These are phyloP conservation scores for Colletotrichum sp. DNA, from an alignment of 2,329 filamentous ascomycete species.

Conservation along the genomic window DNA sequence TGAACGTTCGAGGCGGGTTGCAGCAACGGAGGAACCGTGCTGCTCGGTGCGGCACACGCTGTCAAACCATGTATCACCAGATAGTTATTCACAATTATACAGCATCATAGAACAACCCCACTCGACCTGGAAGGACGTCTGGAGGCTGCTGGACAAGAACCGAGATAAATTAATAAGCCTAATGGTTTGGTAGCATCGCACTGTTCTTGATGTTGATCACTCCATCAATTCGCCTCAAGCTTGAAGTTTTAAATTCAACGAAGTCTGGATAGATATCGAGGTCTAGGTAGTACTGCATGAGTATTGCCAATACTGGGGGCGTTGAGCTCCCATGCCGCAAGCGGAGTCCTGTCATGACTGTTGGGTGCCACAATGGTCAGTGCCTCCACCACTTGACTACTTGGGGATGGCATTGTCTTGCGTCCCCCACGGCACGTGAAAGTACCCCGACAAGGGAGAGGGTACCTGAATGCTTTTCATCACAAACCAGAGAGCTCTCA, in stretches of 20 bases:
- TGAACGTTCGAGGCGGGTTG: not conserved
- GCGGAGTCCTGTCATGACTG: not conserved
- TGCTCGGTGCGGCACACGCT: not conserved
- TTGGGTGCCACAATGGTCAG: not conserved
- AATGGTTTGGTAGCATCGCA: not conserved
- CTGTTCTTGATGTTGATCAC: not conserved
- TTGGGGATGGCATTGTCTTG: not conserved
- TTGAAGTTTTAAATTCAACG: not conserved
- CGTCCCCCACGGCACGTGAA: not conserved
- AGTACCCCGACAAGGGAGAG: not conserved
- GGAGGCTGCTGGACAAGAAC: not conserved
- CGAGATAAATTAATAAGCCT: not conserved
- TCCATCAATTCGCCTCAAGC: not conserved
- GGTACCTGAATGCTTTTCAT: not conserved
- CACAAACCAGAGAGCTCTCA: not conserved
- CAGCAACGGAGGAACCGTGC: not conserved
- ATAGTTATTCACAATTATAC: not conserved
- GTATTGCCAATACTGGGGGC: not conserved
- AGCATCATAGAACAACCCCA: conserved; percentile 9
- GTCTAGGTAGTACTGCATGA: not conserved
- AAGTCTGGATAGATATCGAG: not conserved
- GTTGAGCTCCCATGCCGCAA: not conserved
- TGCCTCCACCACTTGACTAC: not conserved
- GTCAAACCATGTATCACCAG: not conserved
- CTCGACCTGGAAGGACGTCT: conserved; percentile 1